Conservation (phyloP, 176 grass and related monocot species). For the Oryza australiensis region DNA sequence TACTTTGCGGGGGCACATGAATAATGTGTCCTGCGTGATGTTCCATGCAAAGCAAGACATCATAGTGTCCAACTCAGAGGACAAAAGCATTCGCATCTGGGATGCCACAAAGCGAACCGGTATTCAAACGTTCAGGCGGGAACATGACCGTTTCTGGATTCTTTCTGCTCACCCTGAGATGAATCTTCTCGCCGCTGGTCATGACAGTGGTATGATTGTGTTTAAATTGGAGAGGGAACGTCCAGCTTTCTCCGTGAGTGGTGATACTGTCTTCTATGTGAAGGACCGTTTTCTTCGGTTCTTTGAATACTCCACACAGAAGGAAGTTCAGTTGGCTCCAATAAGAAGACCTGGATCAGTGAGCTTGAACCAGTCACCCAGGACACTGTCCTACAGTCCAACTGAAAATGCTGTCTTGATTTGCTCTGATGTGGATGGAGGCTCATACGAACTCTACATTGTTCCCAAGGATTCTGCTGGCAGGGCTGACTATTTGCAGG, state of each 20-base stretch:
- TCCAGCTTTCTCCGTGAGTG: constrained; percentile 71
- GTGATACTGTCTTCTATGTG: constrained; percentile 77
- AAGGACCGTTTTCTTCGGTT: constrained; percentile 86
- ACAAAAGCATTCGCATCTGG: constrained; percentile 95
- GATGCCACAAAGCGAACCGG: constrained; percentile 92
- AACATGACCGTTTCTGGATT: constrained; percentile 99
- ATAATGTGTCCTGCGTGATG: constrained; percentile 91
- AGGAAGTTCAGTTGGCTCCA: constrained; percentile 72
- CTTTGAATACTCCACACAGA: constrained; percentile 71
- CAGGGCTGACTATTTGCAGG: constrained; percentile 77
- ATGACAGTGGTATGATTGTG: constrained; percentile 95
- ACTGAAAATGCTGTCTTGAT: constrained; percentile 93
- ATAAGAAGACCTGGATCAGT: constrained; percentile 78
- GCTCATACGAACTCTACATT: constrained; percentile 85
- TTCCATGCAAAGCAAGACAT: constrained; percentile 96
- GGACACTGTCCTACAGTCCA: constrained; percentile 78
- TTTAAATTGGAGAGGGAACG: constrained; percentile 93
- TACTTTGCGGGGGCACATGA: constrained; percentile 95
- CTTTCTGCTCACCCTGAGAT: constrained; percentile 90
- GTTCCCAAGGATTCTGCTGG: constrained; percentile 79
- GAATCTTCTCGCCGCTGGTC: constrained; percentile 94
- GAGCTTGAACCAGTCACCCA: constrained; percentile 83
- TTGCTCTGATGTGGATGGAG: constrained; percentile 86
- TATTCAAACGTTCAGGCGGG: constrained; percentile 80
- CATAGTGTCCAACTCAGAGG: constrained; percentile 96